A percentile compares a stretch with the other conserved stretches of the same genome.
Conservation (phyloP, 768 basidiomycete genomes). For the Leccinum obscurum region DNA sequence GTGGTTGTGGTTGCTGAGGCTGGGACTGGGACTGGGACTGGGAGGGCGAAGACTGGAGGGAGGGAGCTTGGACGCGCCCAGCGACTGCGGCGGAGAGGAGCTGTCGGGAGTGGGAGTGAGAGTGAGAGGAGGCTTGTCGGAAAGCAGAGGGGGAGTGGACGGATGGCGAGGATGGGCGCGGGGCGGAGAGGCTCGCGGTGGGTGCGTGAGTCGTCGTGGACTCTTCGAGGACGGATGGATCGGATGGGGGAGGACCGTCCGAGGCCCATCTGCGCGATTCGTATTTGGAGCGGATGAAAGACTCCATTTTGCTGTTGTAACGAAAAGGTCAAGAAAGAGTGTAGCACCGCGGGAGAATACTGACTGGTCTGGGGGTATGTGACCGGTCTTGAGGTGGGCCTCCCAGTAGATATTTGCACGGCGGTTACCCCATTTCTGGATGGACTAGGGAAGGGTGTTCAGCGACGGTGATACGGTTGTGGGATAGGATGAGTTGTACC, state of each 20-base stretch:
- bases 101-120: slow-evolving; percentile 28
- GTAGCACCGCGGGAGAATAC: slow-evolving; percentile 30
- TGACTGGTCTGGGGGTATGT: slow-evolving; percentile 93
- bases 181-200: slow-evolving; percentile 20
- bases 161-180: slow-evolving; percentile 32
- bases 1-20: slow-evolving; percentile 21
- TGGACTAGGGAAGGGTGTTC: slow-evolving; percentile 45
- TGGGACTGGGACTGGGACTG: slow-evolving; percentile 12
- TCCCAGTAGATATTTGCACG: slow-evolving; percentile 98
- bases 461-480: not conserved
- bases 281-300: slow-evolving; percentile 96
- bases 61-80: slow-evolving; percentile 18
- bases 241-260: slow-evolving; percentile 80
- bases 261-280: slow-evolving; percentile 91
- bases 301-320: slow-evolving; percentile 86
- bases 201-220: slow-evolving; percentile 12
- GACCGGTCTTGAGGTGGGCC: slow-evolving; percentile 88
- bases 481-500: slow-evolving; percentile 39
- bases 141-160: slow-evolving; percentile 25
- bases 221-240: slow-evolving; percentile 76
- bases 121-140: slow-evolving; percentile 10
- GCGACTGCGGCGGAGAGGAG: slow-evolving; percentile 42
- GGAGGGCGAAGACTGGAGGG: slow-evolving; percentile 1
- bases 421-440: slow-evolving; percentile 93
- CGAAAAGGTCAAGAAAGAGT: not conserved